These are phyloP conservation scores for Xylaria bambusicola DNA, from an alignment of 495 filamentous ascomycete species.

Conservation along the genomic window DNA sequence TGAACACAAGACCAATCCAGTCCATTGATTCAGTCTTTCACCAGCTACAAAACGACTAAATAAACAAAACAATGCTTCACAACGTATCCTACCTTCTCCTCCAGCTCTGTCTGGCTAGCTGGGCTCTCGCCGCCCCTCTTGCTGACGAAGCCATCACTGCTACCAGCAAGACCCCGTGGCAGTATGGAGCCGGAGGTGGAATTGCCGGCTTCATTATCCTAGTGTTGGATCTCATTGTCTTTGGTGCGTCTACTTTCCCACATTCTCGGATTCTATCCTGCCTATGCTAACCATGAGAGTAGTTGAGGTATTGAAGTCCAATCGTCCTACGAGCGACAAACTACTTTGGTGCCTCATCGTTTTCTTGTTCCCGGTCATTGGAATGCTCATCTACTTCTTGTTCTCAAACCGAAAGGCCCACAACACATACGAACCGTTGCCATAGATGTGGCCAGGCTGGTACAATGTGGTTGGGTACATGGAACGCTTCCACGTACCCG, in stretches of 20 bases:
- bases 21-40: background rate
- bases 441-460: background rate
- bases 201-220: constrained; percentile 51
- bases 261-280: background rate
- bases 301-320: constrained; percentile 58
- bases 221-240: constrained; percentile 53
- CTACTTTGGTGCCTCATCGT: constrained; percentile 52
- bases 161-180: constrained; percentile 30
- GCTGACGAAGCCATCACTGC: constrained; percentile 21
- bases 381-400: constrained; percentile 52
- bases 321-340: constrained; percentile 47
- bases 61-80: constrained; percentile 23
- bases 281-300: constrained; percentile 5
- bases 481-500: background rate
- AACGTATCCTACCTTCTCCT: constrained; percentile 35
- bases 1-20: too few relatives aligned
- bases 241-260: constrained; percentile 34
- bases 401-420: constrained; percentile 54
- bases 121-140: constrained; percentile 43
- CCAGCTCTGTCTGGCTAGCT: constrained; percentile 43
- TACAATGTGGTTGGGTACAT: background rate
- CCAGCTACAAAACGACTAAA: background rate
- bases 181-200: constrained; percentile 51
- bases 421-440: constrained; percentile 28
- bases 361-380: constrained; percentile 54